Percentiles rank a stretch among this genome's conserved stretches.
Evolutionary conservation across 768 basidiomycete genomes (phyloP).

Genomic region (Kwoniella mangroviensis): DNA sequence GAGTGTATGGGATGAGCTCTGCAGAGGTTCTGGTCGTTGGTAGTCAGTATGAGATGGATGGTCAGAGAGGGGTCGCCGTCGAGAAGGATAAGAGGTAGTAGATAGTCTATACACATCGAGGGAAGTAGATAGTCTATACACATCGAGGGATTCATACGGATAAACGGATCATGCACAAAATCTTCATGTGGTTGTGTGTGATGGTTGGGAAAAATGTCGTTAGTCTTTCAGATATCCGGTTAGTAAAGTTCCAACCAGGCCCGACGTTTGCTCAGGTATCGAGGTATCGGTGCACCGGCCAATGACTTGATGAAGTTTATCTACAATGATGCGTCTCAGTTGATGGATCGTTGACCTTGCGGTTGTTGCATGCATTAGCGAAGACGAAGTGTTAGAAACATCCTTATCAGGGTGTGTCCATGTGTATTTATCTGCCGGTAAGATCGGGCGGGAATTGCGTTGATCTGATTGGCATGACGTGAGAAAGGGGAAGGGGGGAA

Average conservation of each 20-base stretch:
- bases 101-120: neutral
- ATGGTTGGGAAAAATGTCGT: too few species aligned
- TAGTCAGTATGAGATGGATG: slow-evolving; percentile 20
- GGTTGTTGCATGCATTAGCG: too few species aligned
- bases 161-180: neutral
- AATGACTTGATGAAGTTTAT: too few species aligned
- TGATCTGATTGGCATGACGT: neutral
- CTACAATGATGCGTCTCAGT: too few species aligned
- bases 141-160: neutral
- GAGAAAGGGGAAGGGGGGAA: neutral
- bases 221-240: too few species aligned
- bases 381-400: too few species aligned
- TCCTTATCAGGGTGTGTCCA: neutral
- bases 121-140: neutral
- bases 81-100: slow-evolving; percentile 1
- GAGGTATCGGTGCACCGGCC: too few species aligned
- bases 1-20: slow-evolving; percentile 34
- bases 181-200: too few species aligned
- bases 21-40: slow-evolving; percentile 20
- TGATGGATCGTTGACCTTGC: too few species aligned
- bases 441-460: neutral
- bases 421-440: neutral
- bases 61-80: neutral
- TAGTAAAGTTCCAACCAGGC: too few species aligned
- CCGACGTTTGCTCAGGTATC: neutral